phyloP scores from a whole-genome alignment of 306 rosid genomes.

The Geum urbanum region DNA sequence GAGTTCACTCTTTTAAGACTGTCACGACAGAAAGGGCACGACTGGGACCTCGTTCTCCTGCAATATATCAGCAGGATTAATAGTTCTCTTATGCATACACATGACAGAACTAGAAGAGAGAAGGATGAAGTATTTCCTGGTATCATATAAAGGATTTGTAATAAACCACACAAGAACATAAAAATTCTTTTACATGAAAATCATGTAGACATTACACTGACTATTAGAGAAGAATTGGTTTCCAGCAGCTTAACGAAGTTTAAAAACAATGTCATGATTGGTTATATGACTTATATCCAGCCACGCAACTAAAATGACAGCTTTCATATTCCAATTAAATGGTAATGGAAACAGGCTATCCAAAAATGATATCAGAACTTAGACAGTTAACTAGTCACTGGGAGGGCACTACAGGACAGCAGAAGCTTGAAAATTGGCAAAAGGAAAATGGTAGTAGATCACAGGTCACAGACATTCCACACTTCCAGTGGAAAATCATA shows the following conservation, averaged over 20 bases:
- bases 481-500: too few species aligned
- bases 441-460: not conserved
- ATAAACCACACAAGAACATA: not conserved
- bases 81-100: not conserved
- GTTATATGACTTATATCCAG: too few species aligned
- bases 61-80: constrained; percentile 14
- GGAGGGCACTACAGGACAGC: not conserved
- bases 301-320: not conserved
- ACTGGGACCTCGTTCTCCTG: constrained; percentile 89
- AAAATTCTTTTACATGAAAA: too few species aligned
- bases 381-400: not conserved
- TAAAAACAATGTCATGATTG: not conserved
- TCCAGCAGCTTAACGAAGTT: too few species aligned
- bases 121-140: not conserved
- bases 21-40: constrained; percentile 95
- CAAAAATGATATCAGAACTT: not conserved
- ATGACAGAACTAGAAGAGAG: not conserved
- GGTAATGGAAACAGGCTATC: not conserved
- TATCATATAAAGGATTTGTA: not conserved
- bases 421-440: not conserved
- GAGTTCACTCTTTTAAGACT: constrained; percentile 88
- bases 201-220: too few species aligned
- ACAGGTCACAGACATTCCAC: too few species aligned
- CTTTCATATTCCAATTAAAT: not conserved
- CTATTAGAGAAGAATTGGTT: too few species aligned